Evolutionary conservation across 2,329 filamentous ascomycete species (phyloP), one percentile per base, ranked within the genome.

Genomic region (Aspergillus neotritici): DNA sequence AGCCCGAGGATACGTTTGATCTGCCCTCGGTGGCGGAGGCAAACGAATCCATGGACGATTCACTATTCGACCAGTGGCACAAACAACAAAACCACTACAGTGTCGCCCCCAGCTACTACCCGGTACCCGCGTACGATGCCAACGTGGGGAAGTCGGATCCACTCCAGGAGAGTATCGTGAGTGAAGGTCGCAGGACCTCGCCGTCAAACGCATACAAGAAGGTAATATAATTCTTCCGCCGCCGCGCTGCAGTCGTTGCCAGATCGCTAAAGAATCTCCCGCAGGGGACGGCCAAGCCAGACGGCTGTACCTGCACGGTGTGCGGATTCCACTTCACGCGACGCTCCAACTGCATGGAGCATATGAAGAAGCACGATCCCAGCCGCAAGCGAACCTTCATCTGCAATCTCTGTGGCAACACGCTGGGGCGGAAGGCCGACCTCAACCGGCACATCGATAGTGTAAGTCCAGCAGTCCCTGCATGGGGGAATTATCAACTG

Each of bases 321-420:
- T 95, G 89, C 59, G 82, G 83, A 5, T 87, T 84, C 63, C 77
- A 84, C 12, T 94, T 94, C 62, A 87, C 86, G 52, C 76, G 89
- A 49, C 84, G 80, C 56, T 94, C 91, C 70, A 94, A 94, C 67
- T 87, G 83, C 69, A 89, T 86, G 58, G 85, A 87, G 25, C 89
- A 94, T 63, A 77, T 90, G 75, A 84, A 90, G 58, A 90, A 83
- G 1, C 89, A 95, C 60, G 82, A 93, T 58, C 81, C 86, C 11
- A 76, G 79, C 46, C 76, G 84, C 44, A 79, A 80, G 55, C 86
- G 86, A 56, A 81, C 83, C 0, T 84, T 87, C 57, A 73, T 75
- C 1, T 94, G 89, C 64, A 64, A 74, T 2, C 77, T 75, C 40
- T 95, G 89, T 66, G 75, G 69, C 52, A 87, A 84, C 68, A 79